Conservation (phyloP, 2,329 filamentous ascomycete species). For the Thielaviopsis euricoi region DNA sequence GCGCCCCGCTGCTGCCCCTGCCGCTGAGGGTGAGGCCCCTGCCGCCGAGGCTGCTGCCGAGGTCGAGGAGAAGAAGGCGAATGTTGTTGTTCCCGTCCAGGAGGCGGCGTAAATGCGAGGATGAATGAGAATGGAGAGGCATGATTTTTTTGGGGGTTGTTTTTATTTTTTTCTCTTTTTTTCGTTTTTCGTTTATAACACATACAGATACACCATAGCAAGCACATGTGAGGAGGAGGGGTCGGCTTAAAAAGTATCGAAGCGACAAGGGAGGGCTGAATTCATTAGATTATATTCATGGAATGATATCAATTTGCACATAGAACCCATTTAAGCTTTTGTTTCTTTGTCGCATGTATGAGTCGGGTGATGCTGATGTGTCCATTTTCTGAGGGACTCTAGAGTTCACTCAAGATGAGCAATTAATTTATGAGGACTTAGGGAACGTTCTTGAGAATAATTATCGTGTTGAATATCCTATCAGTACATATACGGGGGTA, state of each 20-base stretch:
- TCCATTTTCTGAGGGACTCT: too few species aligned
- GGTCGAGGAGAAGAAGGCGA: slow-evolving; percentile 5
- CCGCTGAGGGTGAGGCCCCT: background rate
- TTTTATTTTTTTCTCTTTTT: background rate
- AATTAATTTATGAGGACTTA: too few species aligned
- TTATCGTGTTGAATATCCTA: too few species aligned
- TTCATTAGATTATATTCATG: background rate
- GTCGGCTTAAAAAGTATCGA: background rate
- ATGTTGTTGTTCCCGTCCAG: slow-evolving; percentile 8
- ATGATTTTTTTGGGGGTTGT: background rate
- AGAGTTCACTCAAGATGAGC: too few species aligned
- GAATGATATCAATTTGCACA: slow-evolving; percentile 2
- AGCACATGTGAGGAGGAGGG: too few species aligned
- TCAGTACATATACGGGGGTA: too few species aligned
- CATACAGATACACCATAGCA: background rate
- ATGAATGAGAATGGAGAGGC: background rate
- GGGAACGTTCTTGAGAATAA: too few species aligned
- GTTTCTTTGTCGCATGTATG: too few species aligned
- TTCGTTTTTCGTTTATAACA: background rate
- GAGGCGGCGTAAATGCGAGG: slow-evolving; percentile 1
- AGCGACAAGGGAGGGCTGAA: background rate
- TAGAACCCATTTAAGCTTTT: background rate
- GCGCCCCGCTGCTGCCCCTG: slow-evolving; percentile 51
- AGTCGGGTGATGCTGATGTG: too few species aligned
- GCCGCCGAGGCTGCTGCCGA: background rate